Evolutionary conservation across 495 filamentous ascomycete species (phyloP), one percentile per base, ranked within the genome.

Genomic region (Lasiosphaeriaceae sp.): DNA sequence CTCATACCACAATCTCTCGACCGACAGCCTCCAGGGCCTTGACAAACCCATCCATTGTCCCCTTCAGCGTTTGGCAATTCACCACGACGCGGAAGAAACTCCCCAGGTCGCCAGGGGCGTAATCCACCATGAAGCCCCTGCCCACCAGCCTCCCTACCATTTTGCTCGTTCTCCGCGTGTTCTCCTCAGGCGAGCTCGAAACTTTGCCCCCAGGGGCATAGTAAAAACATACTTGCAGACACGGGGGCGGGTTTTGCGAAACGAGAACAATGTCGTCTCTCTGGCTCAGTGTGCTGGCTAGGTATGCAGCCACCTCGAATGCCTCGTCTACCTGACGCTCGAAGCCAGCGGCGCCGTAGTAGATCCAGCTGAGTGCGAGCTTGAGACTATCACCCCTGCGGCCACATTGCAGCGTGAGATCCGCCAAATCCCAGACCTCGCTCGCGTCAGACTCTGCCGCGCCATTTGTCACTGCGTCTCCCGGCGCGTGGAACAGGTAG

Each of bases 171-270:
- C 83, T 73, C 62, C 71, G 74, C 57, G 86, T 87, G 68, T 90
- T 92, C 52, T 80, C 77, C 58, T 81, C 81, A n/a, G 64, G 69
- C 8, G 78, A 75, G 35, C 74, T 71, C 0, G 68, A 65, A 62
- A 90, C 61, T 59, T 71, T 56, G 5, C 84, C 81, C 22, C 74
- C 77, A 0, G 83, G 82, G 0, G 83, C 83, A 63, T 89, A 93
- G 67, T 94, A 96, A 68, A 96, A 97, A 74, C 93, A 97, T 17
- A 97, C 89, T 76, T 97, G 93, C 63, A 96, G 74, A 73, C 92
- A 97, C 6, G 91, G 90, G 41, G 90, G 87, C 47, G 91, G 89
- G 57, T 89, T 85, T 52, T 84, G 75, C 20, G 83, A 87, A 9
- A 95, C 80, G 35, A 95, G 79, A 43, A 82, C 72, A 63, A 97